Conservation (phyloP, 306 rosid genomes). For the Prosopis cineraria region DNA sequence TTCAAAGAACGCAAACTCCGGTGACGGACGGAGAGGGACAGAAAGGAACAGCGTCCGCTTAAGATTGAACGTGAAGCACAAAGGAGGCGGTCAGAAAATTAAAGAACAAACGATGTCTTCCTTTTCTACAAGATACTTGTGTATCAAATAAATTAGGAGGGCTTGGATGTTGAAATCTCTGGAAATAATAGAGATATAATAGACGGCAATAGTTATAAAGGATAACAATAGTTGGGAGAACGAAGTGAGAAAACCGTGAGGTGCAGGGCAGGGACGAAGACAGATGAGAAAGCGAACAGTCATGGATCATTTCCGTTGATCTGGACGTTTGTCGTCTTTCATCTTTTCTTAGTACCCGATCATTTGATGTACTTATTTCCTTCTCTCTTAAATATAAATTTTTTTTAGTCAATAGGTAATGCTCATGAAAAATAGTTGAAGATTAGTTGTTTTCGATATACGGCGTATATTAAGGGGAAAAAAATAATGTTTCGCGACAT, state of each 20-base stretch:
- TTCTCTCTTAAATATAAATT: too few species aligned
- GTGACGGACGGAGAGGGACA: not conserved
- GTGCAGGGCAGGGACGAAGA: constrained; percentile 18
- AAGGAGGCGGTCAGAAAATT: not conserved
- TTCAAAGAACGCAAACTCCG: not conserved
- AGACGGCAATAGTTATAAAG: not conserved
- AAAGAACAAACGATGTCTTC: not conserved
- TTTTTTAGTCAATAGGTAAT: too few species aligned
- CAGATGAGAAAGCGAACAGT: not conserved
- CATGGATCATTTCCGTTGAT: not conserved
- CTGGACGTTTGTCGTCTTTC: not conserved
- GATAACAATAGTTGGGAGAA: not conserved
- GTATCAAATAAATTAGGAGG: not conserved
- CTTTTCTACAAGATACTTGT: not conserved
- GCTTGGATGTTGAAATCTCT: constrained; percentile 2
- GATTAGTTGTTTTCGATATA: too few species aligned
- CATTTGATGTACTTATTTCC: too few species aligned
- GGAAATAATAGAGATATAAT: constrained; percentile 15
- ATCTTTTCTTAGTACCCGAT: not conserved
- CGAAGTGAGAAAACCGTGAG: constrained; percentile 32
- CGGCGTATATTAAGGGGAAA: too few species aligned
- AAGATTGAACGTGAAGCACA: not conserved
- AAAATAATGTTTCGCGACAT: too few species aligned
- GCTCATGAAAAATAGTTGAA: too few species aligned
- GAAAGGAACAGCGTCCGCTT: not conserved